phyloP scores from a whole-genome alignment of 179 eudicot genomes.

The Silene vulgaris region DNA sequence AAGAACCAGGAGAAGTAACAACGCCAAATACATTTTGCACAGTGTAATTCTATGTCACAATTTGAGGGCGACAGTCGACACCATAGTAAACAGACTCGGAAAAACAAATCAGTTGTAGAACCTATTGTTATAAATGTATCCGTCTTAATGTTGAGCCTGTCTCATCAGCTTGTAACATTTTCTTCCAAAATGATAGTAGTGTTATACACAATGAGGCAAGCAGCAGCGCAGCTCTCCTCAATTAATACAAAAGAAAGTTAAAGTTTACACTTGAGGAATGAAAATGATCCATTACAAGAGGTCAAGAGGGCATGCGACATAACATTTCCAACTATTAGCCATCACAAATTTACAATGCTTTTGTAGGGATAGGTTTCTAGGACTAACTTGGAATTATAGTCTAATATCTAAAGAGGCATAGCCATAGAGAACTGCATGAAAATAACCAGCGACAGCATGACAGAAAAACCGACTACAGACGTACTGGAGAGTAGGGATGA shows the following conservation, averaged over 20 bases:
- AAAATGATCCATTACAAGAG: too few species aligned
- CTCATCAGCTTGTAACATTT: background rate
- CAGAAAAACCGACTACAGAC: conserved; percentile 11
- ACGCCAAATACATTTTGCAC: background rate
- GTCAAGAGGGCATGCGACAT: too few species aligned
- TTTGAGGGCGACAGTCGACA: too few species aligned
- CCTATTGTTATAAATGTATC: background rate
- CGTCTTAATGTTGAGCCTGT: background rate
- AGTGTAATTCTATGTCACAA: too few species aligned
- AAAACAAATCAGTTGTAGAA: background rate
- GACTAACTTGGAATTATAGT: too few species aligned
- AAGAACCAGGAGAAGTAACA: too few species aligned
- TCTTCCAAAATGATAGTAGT: background rate
- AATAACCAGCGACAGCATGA: background rate
- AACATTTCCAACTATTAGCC: too few species aligned
- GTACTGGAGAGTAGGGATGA: conserved; percentile 82
- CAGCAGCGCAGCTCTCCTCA: too few species aligned
- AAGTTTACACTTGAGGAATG: too few species aligned
- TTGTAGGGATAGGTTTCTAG: background rate
- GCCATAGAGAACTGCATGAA: background rate
- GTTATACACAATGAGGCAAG: background rate
- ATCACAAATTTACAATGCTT: background rate
- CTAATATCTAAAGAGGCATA: too few species aligned
- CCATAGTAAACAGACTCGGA: background rate
- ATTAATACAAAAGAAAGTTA: too few species aligned